Evolutionary conservation across 2,329 filamentous ascomycete genomes (phyloP), one percentile per base, ranked within the genome.

Genomic region (Sporothrix globosa): DNA sequence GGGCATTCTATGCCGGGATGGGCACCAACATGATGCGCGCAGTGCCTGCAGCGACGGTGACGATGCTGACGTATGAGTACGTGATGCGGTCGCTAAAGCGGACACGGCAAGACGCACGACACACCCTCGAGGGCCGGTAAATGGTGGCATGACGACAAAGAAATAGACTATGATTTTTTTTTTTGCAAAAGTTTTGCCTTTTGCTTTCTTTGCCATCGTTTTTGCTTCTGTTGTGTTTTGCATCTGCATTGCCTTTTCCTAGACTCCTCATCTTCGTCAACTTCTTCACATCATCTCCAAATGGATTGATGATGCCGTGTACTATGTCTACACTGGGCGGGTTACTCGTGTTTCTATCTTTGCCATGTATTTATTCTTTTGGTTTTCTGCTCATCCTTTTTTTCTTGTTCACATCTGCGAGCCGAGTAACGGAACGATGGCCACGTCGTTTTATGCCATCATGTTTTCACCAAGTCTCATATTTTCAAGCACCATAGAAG

Each of bases 11-110:
- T 79, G 95, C 94, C 30, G 96, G 96, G 48, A 93, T 99, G 85
- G 96, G 96, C 50, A 97, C 95, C 65, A 99, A 99, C 81, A 92
- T 99, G 88, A 93, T 98, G 84, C 88, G 96, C 70, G 96, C 96
- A 9, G 91, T 99, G 14, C 96, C 96, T 44, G 93, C 96, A 27
- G 95, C 96, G 24, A 97, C 97, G 77, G 97, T 97, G 34, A 99
- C 96, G 3, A 96, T 99, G 91, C 85, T 98, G 78, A 98, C 95
- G 14, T 99, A 97, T 78, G 96, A 99, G 81, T 96, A 91, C 75
- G 82, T 85, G 66, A 88, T 88, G 87, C 81, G 83, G 68, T 78
- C 81, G 69, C 79, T 88, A 24, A 85, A 85, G 72, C 77, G 80
- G 70, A 77, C 79, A 39, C 82, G 82, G 74, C 73, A 76, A 2